Base-by-base conservation (phyloP, 371 early-diverging fungal genomes). In the Batrachochytrium dendrobatidis region DNA sequence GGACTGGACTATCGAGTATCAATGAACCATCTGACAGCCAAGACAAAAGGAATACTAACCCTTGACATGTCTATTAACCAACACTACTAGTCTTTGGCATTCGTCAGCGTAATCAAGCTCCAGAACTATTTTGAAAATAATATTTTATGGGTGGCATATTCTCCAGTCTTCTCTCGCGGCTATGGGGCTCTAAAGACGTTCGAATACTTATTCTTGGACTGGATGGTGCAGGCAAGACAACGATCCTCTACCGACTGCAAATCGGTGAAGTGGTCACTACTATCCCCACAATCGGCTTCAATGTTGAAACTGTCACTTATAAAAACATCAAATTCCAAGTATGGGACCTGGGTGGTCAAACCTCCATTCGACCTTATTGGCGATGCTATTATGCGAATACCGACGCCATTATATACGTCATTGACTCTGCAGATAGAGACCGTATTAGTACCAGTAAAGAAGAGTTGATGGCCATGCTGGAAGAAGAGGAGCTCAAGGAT, bases 191-290 rank as follows among this genome's bases (percentile, higher is more conserved):
- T n/a, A 67, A 67, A 75, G 96, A 98, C 68, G 88, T 95, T 64
- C 90, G 96, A 62, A 95, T 99, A 63, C 80, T 99, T 55, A 95
- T 99, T 72, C 86, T 98, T 22, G 99, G 97, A 46, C 83, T 94
- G 52, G 95, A 94, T 79, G 95, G 92, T 18, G 98, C 99, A 20
- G 99, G 99, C 66, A 99, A 99, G 76, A 99, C 98, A 18, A 96
- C 99, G 67, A 93, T 99, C 73, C 80, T 96, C 66, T 95, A 80
- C 55, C 71, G 80, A 12, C 69, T 72, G 30, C 77, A 90, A 79
- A 76, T 90, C 55, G 95, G 95, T 61, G 95, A 97, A 76, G 91
- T 94, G 30, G 93, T 95, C 39, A 90, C 94, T 29, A 95, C 98
- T 34, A 94, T 97, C 64, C 98, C 98, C 26, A 97, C 76, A n/a